These are phyloP conservation scores for Alternaria burnsii DNA, from an alignment of 2,329 filamentous ascomycete species.

Conservation along the genomic window DNA sequence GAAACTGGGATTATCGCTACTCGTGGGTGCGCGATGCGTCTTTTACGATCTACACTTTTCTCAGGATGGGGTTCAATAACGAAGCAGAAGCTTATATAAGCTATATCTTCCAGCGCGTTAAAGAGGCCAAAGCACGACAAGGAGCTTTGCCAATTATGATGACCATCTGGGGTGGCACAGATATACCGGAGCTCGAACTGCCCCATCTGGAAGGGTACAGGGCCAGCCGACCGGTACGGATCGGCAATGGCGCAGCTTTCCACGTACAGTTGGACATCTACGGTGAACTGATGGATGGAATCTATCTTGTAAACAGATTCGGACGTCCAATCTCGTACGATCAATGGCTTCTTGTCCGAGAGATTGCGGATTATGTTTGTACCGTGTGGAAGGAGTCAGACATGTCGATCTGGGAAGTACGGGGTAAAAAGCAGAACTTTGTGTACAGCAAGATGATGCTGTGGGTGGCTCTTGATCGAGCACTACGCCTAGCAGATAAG, in stretches of 20 bases:
- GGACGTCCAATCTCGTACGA: conserved; percentile 79
- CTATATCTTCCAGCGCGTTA: conserved; percentile 77
- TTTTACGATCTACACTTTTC: conserved; percentile 78
- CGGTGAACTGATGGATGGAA: conserved; percentile 78
- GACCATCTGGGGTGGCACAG: conserved; percentile 73
- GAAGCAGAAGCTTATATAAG: conserved; percentile 82
- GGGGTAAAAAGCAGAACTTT: conserved; percentile 78
- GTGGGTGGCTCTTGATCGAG: conserved; percentile 82
- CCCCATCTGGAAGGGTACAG: conserved; percentile 76
- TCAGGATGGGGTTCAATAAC: conserved; percentile 76
- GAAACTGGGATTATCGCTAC: conserved; percentile 75
- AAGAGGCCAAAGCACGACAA: conserved; percentile 66
- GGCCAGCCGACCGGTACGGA: conserved; percentile 74
- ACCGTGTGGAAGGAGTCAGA: conserved; percentile 71
- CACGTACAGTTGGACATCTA: conserved; percentile 84
- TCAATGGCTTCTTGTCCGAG: conserved; percentile 74
- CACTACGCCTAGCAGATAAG: conserved; percentile 76
- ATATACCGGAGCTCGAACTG: conserved; percentile 75
- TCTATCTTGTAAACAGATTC: conserved; percentile 82
- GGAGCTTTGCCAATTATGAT: conserved; percentile 82
- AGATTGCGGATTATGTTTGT: conserved; percentile 75
- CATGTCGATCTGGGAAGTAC: conserved; percentile 86
- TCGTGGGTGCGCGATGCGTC: conserved; percentile 81
- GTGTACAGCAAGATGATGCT: conserved; percentile 85
- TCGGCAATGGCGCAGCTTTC: conserved; percentile 79